These are phyloP conservation scores for Tylopilus subfusipes DNA, from an alignment of 768 basidiomycete genomes.

Conservation along the genomic window DNA sequence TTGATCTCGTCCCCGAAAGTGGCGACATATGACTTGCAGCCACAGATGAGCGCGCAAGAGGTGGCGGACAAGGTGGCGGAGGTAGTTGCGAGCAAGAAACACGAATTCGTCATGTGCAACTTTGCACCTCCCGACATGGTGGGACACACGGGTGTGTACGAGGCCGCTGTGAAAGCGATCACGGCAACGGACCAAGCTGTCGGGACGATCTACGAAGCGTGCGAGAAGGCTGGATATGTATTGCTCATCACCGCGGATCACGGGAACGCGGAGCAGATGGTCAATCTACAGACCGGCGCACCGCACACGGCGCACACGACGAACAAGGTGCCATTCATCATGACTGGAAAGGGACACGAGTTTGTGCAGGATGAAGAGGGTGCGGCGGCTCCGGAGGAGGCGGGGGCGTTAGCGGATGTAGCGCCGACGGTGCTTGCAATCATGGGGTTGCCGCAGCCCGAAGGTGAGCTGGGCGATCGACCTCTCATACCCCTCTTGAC, in stretches of 20 bases:
- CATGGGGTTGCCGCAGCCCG: slow-evolving; percentile 67
- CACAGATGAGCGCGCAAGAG: slow-evolving; percentile 82
- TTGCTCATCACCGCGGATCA: slow-evolving; percentile 90
- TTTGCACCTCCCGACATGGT: slow-evolving; percentile 99
- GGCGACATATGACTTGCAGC: slow-evolving; percentile 89
- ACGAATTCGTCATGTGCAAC: slow-evolving; percentile 97
- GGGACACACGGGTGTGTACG: slow-evolving; percentile 89
- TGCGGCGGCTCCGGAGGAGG: slow-evolving; percentile 49
- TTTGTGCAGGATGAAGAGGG: slow-evolving; percentile 52
- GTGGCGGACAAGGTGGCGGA: slow-evolving; percentile 94
- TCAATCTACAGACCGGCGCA: slow-evolving; percentile 74
- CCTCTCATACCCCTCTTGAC: not conserved
- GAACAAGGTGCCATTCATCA: slow-evolving; percentile 86
- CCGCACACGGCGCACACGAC: slow-evolving; percentile 93
- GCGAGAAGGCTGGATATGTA: slow-evolving; percentile 80
- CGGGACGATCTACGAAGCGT: slow-evolving; percentile 81
- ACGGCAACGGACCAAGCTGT: slow-evolving; percentile 87
- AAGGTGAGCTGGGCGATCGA: slow-evolving; percentile 43
- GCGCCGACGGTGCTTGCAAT: slow-evolving; percentile 85
- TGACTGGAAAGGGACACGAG: slow-evolving; percentile 61
- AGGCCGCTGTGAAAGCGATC: slow-evolving; percentile 88
- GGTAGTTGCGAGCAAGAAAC: slow-evolving; percentile 60
- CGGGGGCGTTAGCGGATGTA: slow-evolving; percentile 82
- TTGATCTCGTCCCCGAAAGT: slow-evolving; percentile 94
- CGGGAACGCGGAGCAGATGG: slow-evolving; percentile 95